phyloP scores from a whole-genome alignment of 106 monocot species.

The Platanthera zijinensis region DNA sequence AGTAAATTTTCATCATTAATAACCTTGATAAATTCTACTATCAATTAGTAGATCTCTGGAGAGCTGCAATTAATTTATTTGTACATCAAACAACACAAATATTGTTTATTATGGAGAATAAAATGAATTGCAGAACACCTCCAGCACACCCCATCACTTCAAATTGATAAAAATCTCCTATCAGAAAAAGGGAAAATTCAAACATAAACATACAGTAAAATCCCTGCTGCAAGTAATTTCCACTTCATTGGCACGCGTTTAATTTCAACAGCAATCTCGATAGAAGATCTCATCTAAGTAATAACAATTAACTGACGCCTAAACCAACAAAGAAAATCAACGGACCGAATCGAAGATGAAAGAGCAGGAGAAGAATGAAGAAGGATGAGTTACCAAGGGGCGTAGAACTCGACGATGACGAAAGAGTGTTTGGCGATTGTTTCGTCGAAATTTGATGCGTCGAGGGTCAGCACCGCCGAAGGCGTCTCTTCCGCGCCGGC shows the following conservation, averaged over 20 bases:
- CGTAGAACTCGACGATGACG: slow-evolving; percentile 87
- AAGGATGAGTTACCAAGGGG: slow-evolving; percentile 51
- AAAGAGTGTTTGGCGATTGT: slow-evolving; percentile 58
- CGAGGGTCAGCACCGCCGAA: slow-evolving; percentile 55
- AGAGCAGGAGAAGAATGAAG: not conserved
- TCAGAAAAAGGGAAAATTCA: not conserved
- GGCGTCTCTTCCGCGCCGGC: slow-evolving; percentile 1
- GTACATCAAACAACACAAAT: not conserved
- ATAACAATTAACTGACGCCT: not conserved
- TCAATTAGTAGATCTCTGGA: not conserved
- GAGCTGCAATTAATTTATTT: not conserved
- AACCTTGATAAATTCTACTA: not conserved
- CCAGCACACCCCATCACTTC: not conserved
- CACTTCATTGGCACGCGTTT: not conserved
- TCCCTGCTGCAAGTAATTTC: not conserved
- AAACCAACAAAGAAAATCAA: not conserved
- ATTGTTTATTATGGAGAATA: too few species aligned
- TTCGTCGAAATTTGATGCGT: slow-evolving; percentile 52
- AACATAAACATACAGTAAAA: not conserved
- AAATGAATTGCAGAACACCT: too few species aligned
- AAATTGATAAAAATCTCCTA: not conserved
- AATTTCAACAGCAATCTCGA: not conserved
- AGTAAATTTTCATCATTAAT: not conserved
- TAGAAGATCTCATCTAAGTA: not conserved
- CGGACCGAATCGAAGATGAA: not conserved